phyloP scores from a whole-genome alignment of 768 basidiomycete genomes.

The Glaciozyma martinii region DNA sequence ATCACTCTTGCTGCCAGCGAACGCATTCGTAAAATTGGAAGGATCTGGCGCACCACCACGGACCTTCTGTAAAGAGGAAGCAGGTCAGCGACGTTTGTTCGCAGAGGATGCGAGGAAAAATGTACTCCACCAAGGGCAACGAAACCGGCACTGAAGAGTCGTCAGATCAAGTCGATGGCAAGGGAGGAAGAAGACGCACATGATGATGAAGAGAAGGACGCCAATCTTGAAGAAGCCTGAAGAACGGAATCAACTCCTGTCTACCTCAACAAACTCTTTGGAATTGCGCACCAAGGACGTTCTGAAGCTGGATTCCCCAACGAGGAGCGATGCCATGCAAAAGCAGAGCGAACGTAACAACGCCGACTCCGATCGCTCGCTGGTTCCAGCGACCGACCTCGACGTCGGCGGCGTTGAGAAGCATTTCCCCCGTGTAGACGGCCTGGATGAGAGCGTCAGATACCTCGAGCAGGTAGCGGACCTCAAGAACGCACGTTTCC shows the following conservation, averaged over 20 bases:
- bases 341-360: slow-evolving; percentile 32
- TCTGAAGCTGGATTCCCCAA: slow-evolving; percentile 34
- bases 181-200: neutral
- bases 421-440: neutral
- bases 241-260: no score
- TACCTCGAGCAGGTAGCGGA: neutral
- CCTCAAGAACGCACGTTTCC: slow-evolving; percentile 1
- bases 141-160: slow-evolving; percentile 16
- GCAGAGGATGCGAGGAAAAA: neutral
- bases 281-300: no score
- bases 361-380: slow-evolving; percentile 33
- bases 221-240: slow-evolving; percentile 34
- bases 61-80: neutral
- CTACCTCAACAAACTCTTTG: no score
- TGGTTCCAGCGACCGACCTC: slow-evolving; percentile 32
- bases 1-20: slow-evolving; percentile 23
- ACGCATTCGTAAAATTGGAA: slow-evolving; percentile 30
- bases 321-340: slow-evolving; percentile 23
- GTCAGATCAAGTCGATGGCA: neutral
- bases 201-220: slow-evolving; percentile 32
- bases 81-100: neutral
- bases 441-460: neutral
- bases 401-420: slow-evolving; percentile 20
- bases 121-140: slow-evolving; percentile 18
- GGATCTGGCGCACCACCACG: slow-evolving; percentile 9